phyloP scores from a whole-genome alignment of 1,139 yeast genomes.

The Sugiyamaella castrensis region DNA sequence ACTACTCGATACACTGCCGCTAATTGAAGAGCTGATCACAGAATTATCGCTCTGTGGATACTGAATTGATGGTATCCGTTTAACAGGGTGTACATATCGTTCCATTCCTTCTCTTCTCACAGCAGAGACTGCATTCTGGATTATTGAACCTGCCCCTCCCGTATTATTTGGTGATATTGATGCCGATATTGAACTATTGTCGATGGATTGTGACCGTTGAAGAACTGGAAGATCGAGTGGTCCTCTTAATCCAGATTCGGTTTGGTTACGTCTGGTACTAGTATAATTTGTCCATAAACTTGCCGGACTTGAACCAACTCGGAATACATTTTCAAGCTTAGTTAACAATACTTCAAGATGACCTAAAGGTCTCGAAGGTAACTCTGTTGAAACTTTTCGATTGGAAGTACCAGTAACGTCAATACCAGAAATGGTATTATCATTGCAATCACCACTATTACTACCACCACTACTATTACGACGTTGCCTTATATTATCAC shows the following conservation, averaged over 20 bases:
- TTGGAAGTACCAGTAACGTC: too few species aligned
- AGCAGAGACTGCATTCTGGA: too few species aligned
- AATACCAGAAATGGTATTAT: neutral
- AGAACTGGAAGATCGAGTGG: too few species aligned
- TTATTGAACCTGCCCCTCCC: too few species aligned
- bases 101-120: neutral
- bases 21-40: too few species aligned
- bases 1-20: too few species aligned
- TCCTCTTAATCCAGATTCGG: neutral
- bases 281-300: slow-evolving; percentile 13
- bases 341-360: slow-evolving; percentile 1
- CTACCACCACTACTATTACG: neutral
- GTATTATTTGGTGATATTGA: too few species aligned
- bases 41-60: too few species aligned
- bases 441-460: neutral
- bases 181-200: too few species aligned
- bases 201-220: too few species aligned
- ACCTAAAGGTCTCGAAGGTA: neutral
- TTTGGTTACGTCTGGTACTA: slow-evolving; percentile 2
- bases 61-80: neutral
- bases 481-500: neutral
- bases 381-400: neutral
- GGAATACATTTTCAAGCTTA: slow-evolving; percentile 3
- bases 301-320: slow-evolving; percentile 12
- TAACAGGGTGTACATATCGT: slow-evolving; percentile 11